A percentile compares a stretch with the other conserved stretches of the same genome.
phyloP scores from a whole-genome alignment of 2,329 filamentous ascomycete genomes.

The Epicoccum sorghinum region DNA sequence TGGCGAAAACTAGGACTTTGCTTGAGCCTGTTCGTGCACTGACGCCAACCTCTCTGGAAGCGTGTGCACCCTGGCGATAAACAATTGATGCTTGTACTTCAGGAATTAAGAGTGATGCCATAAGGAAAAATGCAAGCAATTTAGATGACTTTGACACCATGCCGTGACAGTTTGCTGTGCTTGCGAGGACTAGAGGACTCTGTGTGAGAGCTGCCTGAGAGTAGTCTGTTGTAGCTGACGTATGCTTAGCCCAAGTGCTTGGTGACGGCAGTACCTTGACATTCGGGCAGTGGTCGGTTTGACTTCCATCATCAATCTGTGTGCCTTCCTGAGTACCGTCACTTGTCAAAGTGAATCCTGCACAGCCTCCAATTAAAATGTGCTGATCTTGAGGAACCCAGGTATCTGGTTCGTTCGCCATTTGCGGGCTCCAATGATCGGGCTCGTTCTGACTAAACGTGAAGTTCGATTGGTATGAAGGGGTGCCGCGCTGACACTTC shows the following conservation, averaged over 20 bases:
- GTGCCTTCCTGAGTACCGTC: slow-evolving; percentile 32
- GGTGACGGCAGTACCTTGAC: background rate
- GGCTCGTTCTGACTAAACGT: slow-evolving; percentile 31
- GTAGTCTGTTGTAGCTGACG: background rate
- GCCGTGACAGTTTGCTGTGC: background rate
- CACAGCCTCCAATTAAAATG: slow-evolving; percentile 22
- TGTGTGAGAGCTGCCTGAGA: background rate
- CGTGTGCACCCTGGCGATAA: background rate
- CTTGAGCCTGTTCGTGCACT: background rate
- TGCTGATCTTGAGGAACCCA: slow-evolving; percentile 25
- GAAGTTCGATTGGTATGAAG: slow-evolving; percentile 30
- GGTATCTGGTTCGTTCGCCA: slow-evolving; percentile 22
- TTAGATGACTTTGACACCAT: background rate
- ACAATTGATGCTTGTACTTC: background rate
- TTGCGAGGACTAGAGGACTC: background rate
- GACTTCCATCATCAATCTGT: slow-evolving; percentile 12
- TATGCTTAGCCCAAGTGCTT: background rate
- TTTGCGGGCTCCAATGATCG: slow-evolving; percentile 23
- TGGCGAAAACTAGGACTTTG: background rate
- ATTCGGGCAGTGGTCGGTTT: slow-evolving; percentile 2
- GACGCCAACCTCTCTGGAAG: background rate
- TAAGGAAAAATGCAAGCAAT: background rate
- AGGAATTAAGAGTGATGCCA: background rate
- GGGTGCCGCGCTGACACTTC: slow-evolving; percentile 24
- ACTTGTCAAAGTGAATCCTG: slow-evolving; percentile 25